Evolutionary conservation across 108 stramenopile species (phyloP).

Genomic region (Fragilaria crotonensis): DNA sequence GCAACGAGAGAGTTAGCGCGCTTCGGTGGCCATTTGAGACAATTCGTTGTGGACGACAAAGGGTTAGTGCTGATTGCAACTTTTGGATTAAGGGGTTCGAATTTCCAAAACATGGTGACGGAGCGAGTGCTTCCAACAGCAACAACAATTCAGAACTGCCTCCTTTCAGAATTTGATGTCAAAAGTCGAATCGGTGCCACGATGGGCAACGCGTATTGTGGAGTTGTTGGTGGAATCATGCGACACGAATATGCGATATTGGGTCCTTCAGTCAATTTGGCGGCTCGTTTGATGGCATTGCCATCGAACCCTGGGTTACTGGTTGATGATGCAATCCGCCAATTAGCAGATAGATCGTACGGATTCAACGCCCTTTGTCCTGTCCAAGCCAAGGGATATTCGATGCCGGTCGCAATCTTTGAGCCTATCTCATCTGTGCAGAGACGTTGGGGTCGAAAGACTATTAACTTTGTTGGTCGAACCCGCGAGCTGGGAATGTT

Average conservation of each 20-base stretch:
- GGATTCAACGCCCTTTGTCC: conserved; percentile 53
- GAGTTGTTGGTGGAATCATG: conserved; percentile 57
- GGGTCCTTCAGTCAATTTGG: conserved; percentile 68
- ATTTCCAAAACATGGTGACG: conserved; percentile 64
- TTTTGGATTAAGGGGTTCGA: conserved; percentile 69
- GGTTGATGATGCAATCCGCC: conserved; percentile 52
- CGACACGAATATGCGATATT: conserved; percentile 66
- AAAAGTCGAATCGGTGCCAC: conserved; percentile 52
- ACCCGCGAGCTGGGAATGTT: conserved; percentile 41
- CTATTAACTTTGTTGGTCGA: conserved; percentile 54
- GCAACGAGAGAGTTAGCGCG: conserved; percentile 16
- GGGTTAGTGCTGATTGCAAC: conserved; percentile 64
- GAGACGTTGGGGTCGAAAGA: conserved; percentile 34
- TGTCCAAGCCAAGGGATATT: conserved; percentile 63
- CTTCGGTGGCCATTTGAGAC: conserved; percentile 31
- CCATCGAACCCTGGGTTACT: conserved; percentile 54
- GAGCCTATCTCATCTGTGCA: conserved; percentile 46
- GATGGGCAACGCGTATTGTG: conserved; percentile 66
- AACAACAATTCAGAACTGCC: conserved; percentile 40
- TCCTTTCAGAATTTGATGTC: conserved; percentile 46
- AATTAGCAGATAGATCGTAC: conserved; percentile 30
- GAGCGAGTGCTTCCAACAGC: conserved; percentile 58
- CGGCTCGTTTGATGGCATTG: conserved; percentile 59
- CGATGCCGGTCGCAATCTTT: conserved; percentile 61
- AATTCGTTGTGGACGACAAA: conserved; percentile 41